phyloP scores from a whole-genome alignment of 176 grass and related monocot species.

The Hsuehochloa calcarea region DNA sequence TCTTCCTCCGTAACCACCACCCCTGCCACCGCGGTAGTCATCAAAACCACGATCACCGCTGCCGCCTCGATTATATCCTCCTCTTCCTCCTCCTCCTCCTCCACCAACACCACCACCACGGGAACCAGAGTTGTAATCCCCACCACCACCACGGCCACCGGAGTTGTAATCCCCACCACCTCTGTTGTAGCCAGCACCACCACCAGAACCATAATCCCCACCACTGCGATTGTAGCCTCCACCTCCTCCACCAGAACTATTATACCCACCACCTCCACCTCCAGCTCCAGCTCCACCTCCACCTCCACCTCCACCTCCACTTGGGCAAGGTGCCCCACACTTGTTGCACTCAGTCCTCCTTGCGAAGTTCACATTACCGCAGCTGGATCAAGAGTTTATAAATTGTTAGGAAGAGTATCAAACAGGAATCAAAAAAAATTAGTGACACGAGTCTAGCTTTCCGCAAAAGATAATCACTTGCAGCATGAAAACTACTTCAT shows the following conservation, averaged over 20 bases:
- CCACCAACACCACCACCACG: conserved; percentile 41
- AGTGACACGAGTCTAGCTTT: neutral
- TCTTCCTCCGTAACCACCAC: conserved; percentile 56
- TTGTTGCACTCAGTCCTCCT: conserved; percentile 97
- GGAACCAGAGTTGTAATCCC: conserved; percentile 24
- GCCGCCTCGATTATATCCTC: conserved; percentile 53
- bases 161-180: conserved; percentile 35
- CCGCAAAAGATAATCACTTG: neutral
- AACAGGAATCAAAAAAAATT: neutral
- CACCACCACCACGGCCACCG: conserved; percentile 39
- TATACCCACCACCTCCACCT: conserved; percentile 48
- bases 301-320: conserved; percentile 46
- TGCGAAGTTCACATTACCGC: conserved; percentile 96
- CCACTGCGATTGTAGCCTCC: conserved; percentile 55
- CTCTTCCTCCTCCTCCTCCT: conserved; percentile 31
- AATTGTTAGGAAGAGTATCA: conserved; percentile 13
- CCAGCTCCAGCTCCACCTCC: conserved; percentile 55
- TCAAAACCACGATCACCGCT: conserved; percentile 49
- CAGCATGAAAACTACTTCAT: neutral
- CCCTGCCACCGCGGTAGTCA: conserved; percentile 53
- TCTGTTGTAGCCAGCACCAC: conserved; percentile 49
- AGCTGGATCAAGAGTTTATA: conserved; percentile 52
- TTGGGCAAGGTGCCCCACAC: conserved; percentile 65
- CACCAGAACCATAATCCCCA: conserved; percentile 47
- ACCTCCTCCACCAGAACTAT: conserved; percentile 54